A percentile compares a stretch with the other conserved stretches of the same genome.
Evolutionary conservation across 2,329 filamentous ascomycete genomes (phyloP).

Genomic region (Bipolaris zeicola): DNA sequence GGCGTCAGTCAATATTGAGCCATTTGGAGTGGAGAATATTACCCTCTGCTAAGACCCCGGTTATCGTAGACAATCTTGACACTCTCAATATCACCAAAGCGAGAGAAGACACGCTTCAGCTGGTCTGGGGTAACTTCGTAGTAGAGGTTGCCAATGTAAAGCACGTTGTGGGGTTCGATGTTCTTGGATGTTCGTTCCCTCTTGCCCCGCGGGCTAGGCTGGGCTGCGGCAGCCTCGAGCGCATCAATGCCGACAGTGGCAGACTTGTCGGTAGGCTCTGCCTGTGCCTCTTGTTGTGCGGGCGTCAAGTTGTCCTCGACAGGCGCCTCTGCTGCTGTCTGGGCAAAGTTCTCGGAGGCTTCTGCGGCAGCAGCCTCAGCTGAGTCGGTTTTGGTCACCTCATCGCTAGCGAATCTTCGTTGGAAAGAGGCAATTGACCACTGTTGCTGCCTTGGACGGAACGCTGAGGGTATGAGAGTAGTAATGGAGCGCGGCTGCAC

Average conservation of each 20-base stretch:
- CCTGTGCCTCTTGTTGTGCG: conserved; percentile 33
- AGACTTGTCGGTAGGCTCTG: conserved; percentile 32
- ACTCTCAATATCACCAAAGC: conserved; percentile 61
- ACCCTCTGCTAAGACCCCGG: conserved; percentile 73
- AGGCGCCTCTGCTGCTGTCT: conserved; percentile 44
- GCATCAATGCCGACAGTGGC: conserved; percentile 37
- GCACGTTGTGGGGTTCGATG: conserved; percentile 41
- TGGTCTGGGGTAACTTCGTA: conserved; percentile 69
- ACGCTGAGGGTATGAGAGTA: conserved; percentile 37
- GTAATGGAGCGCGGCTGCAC: conserved; percentile 49
- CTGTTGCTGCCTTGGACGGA: conserved; percentile 47
- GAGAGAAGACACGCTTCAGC: conserved; percentile 63
- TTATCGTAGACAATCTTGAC: conserved; percentile 64
- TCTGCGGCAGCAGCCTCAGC: conserved; percentile 36
- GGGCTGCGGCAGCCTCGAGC: conserved; percentile 19
- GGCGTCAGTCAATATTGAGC: conserved; percentile 13
- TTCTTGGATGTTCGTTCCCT: neutral
- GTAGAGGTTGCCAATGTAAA: conserved; percentile 73
- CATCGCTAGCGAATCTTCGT: conserved; percentile 57
- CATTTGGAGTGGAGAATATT: conserved; percentile 29
- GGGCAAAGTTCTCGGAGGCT: conserved; percentile 39
- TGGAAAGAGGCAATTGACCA: conserved; percentile 51
- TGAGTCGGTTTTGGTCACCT: conserved; percentile 48
- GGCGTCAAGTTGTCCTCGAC: conserved; percentile 42
- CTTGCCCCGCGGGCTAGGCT: neutral